phyloP scores from a whole-genome alignment of 192 early-diverging fungal species.

The Spinellus fusiger region DNA sequence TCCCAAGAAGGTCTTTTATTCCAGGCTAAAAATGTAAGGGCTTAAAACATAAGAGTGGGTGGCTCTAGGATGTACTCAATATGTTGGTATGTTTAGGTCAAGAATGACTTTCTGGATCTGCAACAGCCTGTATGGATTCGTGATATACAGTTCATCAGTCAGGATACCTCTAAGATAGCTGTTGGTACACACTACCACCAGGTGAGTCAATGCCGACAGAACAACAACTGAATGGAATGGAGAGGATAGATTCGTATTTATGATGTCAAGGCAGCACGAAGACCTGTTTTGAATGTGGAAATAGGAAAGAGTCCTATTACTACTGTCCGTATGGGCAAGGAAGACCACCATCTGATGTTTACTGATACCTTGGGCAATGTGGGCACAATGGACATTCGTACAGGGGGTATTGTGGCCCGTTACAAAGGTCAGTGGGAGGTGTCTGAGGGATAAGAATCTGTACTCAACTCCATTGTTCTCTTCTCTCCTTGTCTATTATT shows the following conservation, averaged over 20 bases:
- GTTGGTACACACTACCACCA: slow-evolving; percentile 67
- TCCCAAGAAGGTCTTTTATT: slow-evolving; percentile 53
- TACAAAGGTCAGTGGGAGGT: slow-evolving; percentile 47
- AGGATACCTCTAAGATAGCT: slow-evolving; percentile 49
- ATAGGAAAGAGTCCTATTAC: slow-evolving; percentile 68
- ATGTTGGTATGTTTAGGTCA: slow-evolving; percentile 24
- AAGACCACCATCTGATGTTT: slow-evolving; percentile 54
- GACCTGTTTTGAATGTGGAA: slow-evolving; percentile 63
- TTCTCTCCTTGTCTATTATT: slow-evolving; percentile 18
- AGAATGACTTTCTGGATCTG: slow-evolving; percentile 73
- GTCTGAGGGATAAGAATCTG: neutral
- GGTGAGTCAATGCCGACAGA: slow-evolving; percentile 22
- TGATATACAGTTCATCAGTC: slow-evolving; percentile 67
- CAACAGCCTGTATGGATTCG: slow-evolving; percentile 87
- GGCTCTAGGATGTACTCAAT: neutral
- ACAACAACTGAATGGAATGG: neutral
- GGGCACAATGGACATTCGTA: slow-evolving; percentile 54
- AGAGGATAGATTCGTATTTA: slow-evolving; percentile 73
- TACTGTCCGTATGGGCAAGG: slow-evolving; percentile 36
- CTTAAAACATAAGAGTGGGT: neutral
- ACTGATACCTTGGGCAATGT: slow-evolving; percentile 57
- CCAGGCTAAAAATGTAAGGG: slow-evolving; percentile 71
- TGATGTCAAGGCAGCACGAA: slow-evolving; percentile 58
- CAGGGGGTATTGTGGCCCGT: slow-evolving; percentile 47
- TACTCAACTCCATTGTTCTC: neutral